Percentiles rank a stretch among this genome's conserved stretches.
Evolutionary conservation across 108 stramenopile species (phyloP).

Genomic region (Discostella pseudostelligera): DNA sequence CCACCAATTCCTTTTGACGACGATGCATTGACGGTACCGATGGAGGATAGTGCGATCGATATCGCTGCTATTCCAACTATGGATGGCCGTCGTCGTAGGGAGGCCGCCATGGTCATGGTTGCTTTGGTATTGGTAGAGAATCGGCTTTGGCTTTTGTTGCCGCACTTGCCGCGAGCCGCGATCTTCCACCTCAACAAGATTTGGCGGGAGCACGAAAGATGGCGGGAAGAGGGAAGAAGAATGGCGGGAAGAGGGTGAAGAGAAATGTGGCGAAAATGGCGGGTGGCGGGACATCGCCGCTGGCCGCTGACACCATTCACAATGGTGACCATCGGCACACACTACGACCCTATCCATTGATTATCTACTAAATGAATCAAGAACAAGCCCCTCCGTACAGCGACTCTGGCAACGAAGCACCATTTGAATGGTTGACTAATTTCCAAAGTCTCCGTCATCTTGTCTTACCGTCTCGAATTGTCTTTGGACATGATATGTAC

Average conservation of each 20-base stretch:
- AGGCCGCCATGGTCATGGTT: no score
- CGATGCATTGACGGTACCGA: neutral
- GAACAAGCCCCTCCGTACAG: neutral
- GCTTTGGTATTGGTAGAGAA: no score
- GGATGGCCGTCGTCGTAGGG: no score
- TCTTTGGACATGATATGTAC: neutral
- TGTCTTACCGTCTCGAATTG: constrained; percentile 28
- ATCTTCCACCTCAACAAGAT: no score
- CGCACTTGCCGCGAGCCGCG: no score
- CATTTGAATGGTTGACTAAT: constrained; percentile 51
- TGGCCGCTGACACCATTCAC: neutral
- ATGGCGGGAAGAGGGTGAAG: no score
- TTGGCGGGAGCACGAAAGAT: no score
- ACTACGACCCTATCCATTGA: neutral
- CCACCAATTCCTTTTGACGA: neutral
- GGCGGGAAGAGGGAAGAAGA: no score
- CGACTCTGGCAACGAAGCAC: constrained; percentile 7
- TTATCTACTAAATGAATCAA: neutral
- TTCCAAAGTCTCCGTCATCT: constrained; percentile 37
- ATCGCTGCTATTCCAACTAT: neutral
- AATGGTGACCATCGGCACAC: neutral
- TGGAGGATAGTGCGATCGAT: neutral
- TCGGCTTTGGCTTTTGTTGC: no score
- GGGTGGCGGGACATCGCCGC: no score
- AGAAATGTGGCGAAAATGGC: no score